Evolutionary conservation across 352 stramenopile genomes (phyloP), one percentile per base, ranked within the genome.

Genomic region (Globisporangium echinulatum): DNA sequence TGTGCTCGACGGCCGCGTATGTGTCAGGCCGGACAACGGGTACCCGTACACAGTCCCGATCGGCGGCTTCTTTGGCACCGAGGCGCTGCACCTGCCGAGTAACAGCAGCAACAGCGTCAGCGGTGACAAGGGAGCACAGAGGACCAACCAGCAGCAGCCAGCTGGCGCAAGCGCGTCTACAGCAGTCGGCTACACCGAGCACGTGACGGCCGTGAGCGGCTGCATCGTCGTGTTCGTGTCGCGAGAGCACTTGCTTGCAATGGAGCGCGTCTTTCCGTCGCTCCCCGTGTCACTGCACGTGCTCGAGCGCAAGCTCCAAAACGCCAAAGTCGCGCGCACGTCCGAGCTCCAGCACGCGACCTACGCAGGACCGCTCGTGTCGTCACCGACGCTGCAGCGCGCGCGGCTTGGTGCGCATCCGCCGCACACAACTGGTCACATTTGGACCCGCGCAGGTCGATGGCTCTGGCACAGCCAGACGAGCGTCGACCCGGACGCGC

Each of bases 181-280:
- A 2, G 33, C 48, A 4, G 43, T 68, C 9, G 71, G 72, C 7
- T 80, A 82, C 19, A 40, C 54, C 2, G 75, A 82, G 44, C 70
- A 68, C 0, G 74, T 74, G 57, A 79, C 66, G 13, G 75, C 75
- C 42, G 62, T 79, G 51, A 85, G 74, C 15, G 74, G 75, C 4
- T 83, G 74, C 36, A 85, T 85, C 48, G 71, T 85, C 2, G 67
- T 85, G 10, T 83, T 69, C 42, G 49, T 83, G 7, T 75, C 69
- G 9, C 62, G 67, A 0, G 75, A 83, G n/a, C 71, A 85, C 49
- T 48, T 85, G 19, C 47, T 64, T n/a, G 58, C 68, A 11, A 81
- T 85, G 71, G 50, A 66, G 49, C 19, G 7, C 3, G 39, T 77
- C 4, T 66, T 74, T 14, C 72, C 75, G 7, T 56, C 62, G 10